Percentiles rank a stretch among this genome's conserved stretches.
Conservation (phyloP, 73 alveolate genomes). For the Effrenium voratum region DNA sequence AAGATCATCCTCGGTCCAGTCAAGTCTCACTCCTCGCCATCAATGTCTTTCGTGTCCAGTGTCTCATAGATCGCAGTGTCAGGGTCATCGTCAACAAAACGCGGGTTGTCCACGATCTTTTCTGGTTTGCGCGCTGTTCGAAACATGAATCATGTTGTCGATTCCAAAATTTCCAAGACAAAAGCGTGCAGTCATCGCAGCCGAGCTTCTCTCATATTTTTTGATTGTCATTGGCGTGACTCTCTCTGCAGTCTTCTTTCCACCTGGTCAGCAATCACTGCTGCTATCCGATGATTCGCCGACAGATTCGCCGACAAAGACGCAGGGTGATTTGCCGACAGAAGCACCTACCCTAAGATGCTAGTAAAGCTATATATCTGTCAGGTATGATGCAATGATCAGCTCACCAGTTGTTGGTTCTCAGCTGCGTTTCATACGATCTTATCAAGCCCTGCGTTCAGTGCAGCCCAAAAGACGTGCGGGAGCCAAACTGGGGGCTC, state of each 20-base stretch:
- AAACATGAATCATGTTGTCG: not conserved
- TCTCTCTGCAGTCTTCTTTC: constrained; percentile 16
- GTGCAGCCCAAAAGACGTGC: too few relatives aligned
- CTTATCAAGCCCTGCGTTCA: too few relatives aligned
- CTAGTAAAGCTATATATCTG: too few relatives aligned
- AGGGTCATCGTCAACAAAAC: constrained; percentile 15
- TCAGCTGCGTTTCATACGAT: too few relatives aligned
- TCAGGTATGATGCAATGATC: too few relatives aligned
- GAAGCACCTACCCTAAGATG: too few relatives aligned
- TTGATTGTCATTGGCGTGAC: not conserved
- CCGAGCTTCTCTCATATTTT: not conserved
- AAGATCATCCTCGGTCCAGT: not conserved
- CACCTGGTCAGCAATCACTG: too few relatives aligned
- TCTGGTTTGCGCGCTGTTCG: not conserved
- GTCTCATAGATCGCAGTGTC: not conserved
- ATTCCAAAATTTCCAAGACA: not conserved
- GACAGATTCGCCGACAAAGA: too few relatives aligned
- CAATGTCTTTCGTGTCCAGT: not conserved
- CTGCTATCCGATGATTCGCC: too few relatives aligned
- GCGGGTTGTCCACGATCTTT: constrained; percentile 27
- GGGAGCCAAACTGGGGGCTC: too few relatives aligned
- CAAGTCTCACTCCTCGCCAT: constrained; percentile 9
- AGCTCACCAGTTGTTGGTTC: too few relatives aligned
- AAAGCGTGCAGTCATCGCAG: not conserved
- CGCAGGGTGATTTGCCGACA: too few relatives aligned